Percentiles rank a stretch among this genome's conserved stretches.
These are phyloP conservation scores for Microbotryum saponariae DNA, from an alignment of 1,284 basidiomycete species.

Conservation along the genomic window DNA sequence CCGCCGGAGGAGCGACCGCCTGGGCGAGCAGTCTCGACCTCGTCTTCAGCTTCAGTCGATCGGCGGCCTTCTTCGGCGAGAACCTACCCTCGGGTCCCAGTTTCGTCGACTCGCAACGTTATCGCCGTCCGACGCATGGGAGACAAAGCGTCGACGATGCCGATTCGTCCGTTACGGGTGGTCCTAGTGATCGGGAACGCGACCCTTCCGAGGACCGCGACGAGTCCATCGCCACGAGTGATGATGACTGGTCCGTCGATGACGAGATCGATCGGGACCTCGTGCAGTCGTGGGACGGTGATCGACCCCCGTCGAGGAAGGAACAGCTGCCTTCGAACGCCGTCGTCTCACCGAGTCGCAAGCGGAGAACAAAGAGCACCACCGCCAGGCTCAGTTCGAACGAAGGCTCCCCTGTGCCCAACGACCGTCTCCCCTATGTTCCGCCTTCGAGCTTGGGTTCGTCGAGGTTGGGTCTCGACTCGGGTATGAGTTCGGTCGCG, in stretches of 20 bases:
- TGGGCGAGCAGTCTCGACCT: slow-evolving; percentile 23
- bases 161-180: slow-evolving; percentile 17
- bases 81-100: slow-evolving; percentile 27
- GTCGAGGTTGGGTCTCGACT: background rate
- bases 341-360: background rate
- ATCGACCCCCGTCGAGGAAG: background rate
- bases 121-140: slow-evolving; percentile 13
- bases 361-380: no score
- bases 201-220: slow-evolving; percentile 33
- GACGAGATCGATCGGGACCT: background rate
- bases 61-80: slow-evolving; percentile 30
- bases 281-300: background rate
- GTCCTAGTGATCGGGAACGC: slow-evolving; percentile 28
- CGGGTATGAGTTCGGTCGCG: background rate
- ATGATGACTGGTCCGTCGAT: slow-evolving; percentile 3
- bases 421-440: no score
- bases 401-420: background rate
- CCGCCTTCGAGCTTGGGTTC: background rate
- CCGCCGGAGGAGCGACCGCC: background rate
- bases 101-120: slow-evolving; percentile 30
- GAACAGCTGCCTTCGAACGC: slow-evolving; percentile 29
- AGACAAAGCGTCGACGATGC: slow-evolving; percentile 16
- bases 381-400: background rate
- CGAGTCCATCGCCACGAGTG: slow-evolving; percentile 12
- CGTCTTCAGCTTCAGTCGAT: slow-evolving; percentile 34